Base-by-base conservation (phyloP, 106 monocot genomes). In the Cymbidium sinense region DNA sequence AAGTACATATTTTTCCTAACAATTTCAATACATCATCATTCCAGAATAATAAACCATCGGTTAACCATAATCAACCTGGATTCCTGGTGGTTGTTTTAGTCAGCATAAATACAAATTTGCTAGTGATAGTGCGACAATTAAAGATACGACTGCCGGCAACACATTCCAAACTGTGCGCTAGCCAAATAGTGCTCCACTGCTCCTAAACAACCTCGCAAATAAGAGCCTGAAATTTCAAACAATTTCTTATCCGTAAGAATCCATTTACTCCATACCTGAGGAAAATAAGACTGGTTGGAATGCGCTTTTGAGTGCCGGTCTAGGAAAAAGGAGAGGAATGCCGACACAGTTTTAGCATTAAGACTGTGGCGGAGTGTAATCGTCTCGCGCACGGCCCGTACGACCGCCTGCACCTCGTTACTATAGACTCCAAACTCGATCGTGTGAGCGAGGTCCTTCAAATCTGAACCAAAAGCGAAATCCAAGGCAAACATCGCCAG, bases 401-500 rank as follows among this genome's bases (percentile, higher is more conserved):
- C 83, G 78, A 96, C 90, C 79, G 85, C 83, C 29, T 93, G 87
- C 37, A 91, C 89, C 88, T 96, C 96, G 83, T 93, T 93, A 50
- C 82, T n/a, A 43, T 89, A 86, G 15, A 91, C 89, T n/a, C 93
- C 96, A 54, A 17, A 17, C 0, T 54, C 54, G 54, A 54, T 54
- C 20, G 18, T 10, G 1, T 10, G 4, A 54, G 54, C 54, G 21
- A 54, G 12, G 20, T 54, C 54, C 54, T 54, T 54, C 18, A 54
- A 17, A 54, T 54, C 54, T 54, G 54, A 54, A 15, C 54, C 54
- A 54, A 15, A 19, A 41, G 41, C 41, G 9, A 41, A 41, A 41
- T 9, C 41, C 41, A 41, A 9, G 39, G 41, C 7, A 41, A 41
- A 41, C 41, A 0, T 54, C 41, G 41, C 0, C 41, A 41, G 6